Evolutionary conservation across 2,329 filamentous ascomycete species (phyloP), one percentile per base, ranked within the genome.

Genomic region (Zymoseptoria pseudotritici): DNA sequence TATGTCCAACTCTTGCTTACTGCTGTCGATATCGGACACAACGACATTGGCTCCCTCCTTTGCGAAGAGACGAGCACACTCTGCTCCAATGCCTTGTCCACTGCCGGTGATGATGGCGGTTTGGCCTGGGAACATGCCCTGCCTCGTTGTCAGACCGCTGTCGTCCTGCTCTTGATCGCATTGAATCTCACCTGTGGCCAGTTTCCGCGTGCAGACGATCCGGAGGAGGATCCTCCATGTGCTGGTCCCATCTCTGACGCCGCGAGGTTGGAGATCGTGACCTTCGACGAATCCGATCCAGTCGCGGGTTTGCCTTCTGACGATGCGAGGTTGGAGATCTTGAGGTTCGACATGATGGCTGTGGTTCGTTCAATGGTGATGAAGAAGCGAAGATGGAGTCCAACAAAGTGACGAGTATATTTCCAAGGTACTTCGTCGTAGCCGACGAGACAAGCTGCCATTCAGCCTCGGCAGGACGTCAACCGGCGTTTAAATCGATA

Each of bases 21-120:
- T 77, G 42, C 75, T 83, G 75, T 96, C 91, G 62, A 96, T 90
- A 76, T 96, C 91, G 22, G 89, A 87, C 53, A 96, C 80, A 10
- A 96, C 79, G 0, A 96, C 90, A 72, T 87, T 91, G 17, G 91
- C 90, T 22, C 91, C 91, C 75, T 96, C 90, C 61, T 91, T 93
- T 11, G 69, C 90, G 70, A 96, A 95, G 2, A 95, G 77, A 9
- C 86, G 82, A 7, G 91, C 91, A 31, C 87, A 82, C 76, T 96
- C 91, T 26, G 90, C 91, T 22, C 91, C 91, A 72, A 96, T 96
- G 61, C 91, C 91, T 74, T 65, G 65, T 11, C 63, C 63, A 51
- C 60, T 63, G 11, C 67, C 67, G 2, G 91, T 96, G 73, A 96
- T 88, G 73, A 96, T 95, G 70, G 91, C 91, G 17, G 88, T 85